These are phyloP conservation scores for Aschersonia sp. DNA, from an alignment of 2,329 filamentous ascomycete genomes.

Conservation along the genomic window DNA sequence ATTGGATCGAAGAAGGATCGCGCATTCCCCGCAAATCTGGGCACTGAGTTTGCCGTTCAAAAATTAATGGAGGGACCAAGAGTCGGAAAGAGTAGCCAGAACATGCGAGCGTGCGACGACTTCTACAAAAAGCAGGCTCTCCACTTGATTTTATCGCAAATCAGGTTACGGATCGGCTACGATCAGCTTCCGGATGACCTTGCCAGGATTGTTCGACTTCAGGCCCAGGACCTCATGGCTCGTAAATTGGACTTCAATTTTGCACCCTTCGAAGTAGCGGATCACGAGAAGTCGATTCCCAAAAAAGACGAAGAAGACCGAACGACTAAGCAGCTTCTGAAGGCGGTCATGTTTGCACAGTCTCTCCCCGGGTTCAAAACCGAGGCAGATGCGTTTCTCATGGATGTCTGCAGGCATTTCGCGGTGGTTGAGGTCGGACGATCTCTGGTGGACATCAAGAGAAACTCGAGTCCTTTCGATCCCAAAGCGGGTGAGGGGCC, in stretches of 20 bases:
- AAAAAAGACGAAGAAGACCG: slow-evolving; percentile 80
- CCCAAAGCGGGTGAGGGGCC: slow-evolving; percentile 77
- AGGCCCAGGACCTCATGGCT: slow-evolving; percentile 71
- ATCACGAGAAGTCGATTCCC: slow-evolving; percentile 66
- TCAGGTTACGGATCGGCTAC: slow-evolving; percentile 79
- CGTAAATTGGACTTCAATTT: slow-evolving; percentile 59
- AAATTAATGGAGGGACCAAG: slow-evolving; percentile 75
- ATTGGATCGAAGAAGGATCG: slow-evolving; percentile 82
- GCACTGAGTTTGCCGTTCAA: slow-evolving; percentile 75
- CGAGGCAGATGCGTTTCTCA: slow-evolving; percentile 60
- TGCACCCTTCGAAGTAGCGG: slow-evolving; percentile 57
- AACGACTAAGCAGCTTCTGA: slow-evolving; percentile 72
- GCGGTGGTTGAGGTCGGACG: slow-evolving; percentile 79
- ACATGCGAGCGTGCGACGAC: slow-evolving; percentile 48
- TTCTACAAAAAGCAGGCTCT: slow-evolving; percentile 93
- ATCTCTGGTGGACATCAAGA: slow-evolving; percentile 68
- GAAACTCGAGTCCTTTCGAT: slow-evolving; percentile 65
- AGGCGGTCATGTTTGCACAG: slow-evolving; percentile 73
- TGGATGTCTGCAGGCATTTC: slow-evolving; percentile 78
- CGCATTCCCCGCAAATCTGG: slow-evolving; percentile 74
- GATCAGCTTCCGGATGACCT: slow-evolving; percentile 86
- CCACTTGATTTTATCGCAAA: slow-evolving; percentile 70
- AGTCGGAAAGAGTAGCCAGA: slow-evolving; percentile 31
- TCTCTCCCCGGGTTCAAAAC: slow-evolving; percentile 69
- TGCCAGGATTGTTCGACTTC: slow-evolving; percentile 66